Evolutionary conservation across 2,329 filamentous ascomycete species (phyloP), one percentile per base, ranked within the genome.

Genomic region (Fusarium caatingaense): DNA sequence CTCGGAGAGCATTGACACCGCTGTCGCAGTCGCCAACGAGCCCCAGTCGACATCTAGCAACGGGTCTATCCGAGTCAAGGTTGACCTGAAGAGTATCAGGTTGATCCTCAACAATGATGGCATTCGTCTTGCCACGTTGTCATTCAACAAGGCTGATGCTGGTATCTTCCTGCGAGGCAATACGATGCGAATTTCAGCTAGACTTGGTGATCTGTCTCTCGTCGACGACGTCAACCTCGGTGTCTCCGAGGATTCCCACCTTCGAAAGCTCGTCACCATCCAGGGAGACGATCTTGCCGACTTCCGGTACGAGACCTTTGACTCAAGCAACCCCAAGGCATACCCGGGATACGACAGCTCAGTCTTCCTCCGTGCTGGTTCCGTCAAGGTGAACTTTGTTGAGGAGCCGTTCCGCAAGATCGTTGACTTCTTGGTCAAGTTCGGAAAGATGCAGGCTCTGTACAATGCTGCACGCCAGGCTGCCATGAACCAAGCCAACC

Each of bases 321-420:
- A 98, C 78, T 80, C 91, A 0, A 86, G 87, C 23, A 89, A 90
- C 60, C 74, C 79, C 4, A 87, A 91, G 56, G 86, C 88, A 13
- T 98, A 98, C 75, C 97, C 96, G 8, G 97, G 96, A 13, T 97
- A 98, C 76, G 95, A 98, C 77, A 96, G 93, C 16, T 95, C 94
- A 3, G 90, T 99, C 30, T 97, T 90, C 76, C 84, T 99, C 13
- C 90, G 95, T 37, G 95, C 96, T 20, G 96, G 96, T 3, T 99
- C 96, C 0, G 91, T 99, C 79, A 98, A 97, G 81, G 86, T 99
- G 77, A 98, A 98, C 78, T 99, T 99, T 78, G 83, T 98, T 6
- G 95, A 98, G 66, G 97, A 99, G 79, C 96, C 96, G 0, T 98
- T 98, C 84, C 90, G 96, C 55, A 98, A 98, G 81, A 98, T 99